Conservation (phyloP, 495 filamentous ascomycete species). For the Aspergillus coremiiformis region DNA sequence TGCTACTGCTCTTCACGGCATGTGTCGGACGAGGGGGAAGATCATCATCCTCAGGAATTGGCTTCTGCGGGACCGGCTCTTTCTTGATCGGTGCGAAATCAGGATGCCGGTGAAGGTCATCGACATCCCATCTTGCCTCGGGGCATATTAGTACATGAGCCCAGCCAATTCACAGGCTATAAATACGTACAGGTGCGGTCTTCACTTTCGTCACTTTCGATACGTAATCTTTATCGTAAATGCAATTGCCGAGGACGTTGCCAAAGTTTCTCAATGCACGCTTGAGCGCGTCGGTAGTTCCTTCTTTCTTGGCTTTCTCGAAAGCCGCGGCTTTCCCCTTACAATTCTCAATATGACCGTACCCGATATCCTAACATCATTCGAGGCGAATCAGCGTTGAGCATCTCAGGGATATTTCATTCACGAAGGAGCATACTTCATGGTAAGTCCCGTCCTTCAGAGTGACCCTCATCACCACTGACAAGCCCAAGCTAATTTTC, state of each 20-base stretch:
- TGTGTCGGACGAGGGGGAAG: conserved; percentile 28
- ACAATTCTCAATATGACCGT: conserved; percentile 90
- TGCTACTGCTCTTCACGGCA: conserved; percentile 13
- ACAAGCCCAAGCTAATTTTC: conserved; percentile 74
- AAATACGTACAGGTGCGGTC: conserved; percentile 44
- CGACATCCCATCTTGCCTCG: conserved; percentile 61
- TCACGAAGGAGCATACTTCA: conserved; percentile 44
- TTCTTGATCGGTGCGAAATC: conserved; percentile 61
- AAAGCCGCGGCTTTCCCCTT: conserved; percentile 91
- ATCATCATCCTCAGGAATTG: conserved; percentile 29
- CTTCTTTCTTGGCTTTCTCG: conserved; percentile 97
- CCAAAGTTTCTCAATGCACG: conserved; percentile 86
- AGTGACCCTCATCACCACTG: conserved; percentile 82
- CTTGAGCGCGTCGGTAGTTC: conserved; percentile 89
- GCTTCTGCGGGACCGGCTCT: conserved; percentile 40
- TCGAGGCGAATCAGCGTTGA: conserved; percentile 1
- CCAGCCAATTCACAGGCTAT: not conserved
- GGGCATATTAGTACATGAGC: not conserved
- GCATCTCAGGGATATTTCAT: not conserved
- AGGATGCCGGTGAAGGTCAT: conserved; percentile 71
- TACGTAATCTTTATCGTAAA: conserved; percentile 94
- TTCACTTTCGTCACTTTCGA: conserved; percentile 78
- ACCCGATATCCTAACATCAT: conserved; percentile 68
- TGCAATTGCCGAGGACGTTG: conserved; percentile 92
- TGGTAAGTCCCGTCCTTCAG: conserved; percentile 88